These are phyloP conservation scores for Alternaria ventricosa DNA, from an alignment of 2,329 filamentous ascomycete genomes.

Conservation along the genomic window DNA sequence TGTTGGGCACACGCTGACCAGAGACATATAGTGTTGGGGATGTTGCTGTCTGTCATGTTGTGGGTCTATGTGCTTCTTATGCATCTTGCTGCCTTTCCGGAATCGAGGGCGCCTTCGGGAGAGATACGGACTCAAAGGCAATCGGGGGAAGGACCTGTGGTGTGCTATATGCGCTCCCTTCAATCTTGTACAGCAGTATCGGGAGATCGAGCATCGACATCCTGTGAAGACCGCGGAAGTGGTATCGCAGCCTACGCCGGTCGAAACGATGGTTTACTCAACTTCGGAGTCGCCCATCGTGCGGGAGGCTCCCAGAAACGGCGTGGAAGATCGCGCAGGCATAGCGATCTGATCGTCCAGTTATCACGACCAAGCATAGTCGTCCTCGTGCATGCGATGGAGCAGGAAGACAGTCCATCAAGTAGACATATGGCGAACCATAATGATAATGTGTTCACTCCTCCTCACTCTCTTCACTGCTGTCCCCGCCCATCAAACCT, in stretches of 20 bases:
- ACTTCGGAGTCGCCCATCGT: background rate
- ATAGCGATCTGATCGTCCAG: background rate
- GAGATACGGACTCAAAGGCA: background rate
- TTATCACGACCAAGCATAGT: too few species aligned
- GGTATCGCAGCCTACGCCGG: background rate
- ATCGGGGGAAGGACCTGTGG: background rate
- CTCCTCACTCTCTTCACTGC: constrained; percentile 55
- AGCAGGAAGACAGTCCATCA: background rate
- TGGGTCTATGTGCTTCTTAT: too few species aligned
- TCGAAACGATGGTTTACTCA: background rate
- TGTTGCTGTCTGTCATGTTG: too few species aligned
- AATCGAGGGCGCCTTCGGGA: too few species aligned
- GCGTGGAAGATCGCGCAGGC: too few species aligned
- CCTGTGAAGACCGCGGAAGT: background rate
- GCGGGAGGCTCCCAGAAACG: background rate
- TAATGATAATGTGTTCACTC: constrained; percentile 30
- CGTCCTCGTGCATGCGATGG: background rate
- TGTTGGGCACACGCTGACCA: too few species aligned
- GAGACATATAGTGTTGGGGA: too few species aligned
- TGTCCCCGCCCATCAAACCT: constrained; percentile 47
- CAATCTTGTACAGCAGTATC: background rate
- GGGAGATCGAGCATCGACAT: background rate
- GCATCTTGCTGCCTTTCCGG: too few species aligned
- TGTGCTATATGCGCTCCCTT: accelerated
- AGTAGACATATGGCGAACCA: background rate